A percentile compares a stretch with the other conserved stretches of the same genome.
Conservation (phyloP, 371 early-diverging fungal genomes). For the Mucor sp. region DNA sequence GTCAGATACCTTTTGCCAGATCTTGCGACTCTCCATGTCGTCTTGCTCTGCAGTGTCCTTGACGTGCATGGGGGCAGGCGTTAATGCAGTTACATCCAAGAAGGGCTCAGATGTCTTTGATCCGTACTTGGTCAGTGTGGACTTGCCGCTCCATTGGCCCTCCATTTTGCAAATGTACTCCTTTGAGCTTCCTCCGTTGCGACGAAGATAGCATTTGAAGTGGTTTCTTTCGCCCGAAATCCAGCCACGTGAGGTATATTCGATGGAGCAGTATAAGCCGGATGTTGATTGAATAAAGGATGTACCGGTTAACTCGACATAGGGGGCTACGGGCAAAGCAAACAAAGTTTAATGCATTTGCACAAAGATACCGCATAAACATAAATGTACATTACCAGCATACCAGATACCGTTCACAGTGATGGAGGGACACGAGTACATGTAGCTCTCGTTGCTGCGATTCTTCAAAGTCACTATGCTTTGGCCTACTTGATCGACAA, state of each 20-base stretch:
- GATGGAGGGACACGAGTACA: conserved; percentile 44
- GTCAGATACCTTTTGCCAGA: conserved; percentile 74
- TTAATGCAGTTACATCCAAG: conserved; percentile 56
- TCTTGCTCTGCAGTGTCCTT: conserved; percentile 58
- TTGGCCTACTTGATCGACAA: conserved; percentile 50
- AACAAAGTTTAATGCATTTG: background rate
- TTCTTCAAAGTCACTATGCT: conserved; percentile 31
- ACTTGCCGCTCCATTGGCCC: conserved; percentile 70
- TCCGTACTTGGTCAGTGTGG: conserved; percentile 50
- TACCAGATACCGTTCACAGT: conserved; percentile 57
- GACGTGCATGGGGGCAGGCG: conserved; percentile 37
- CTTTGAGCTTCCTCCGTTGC: conserved; percentile 33
- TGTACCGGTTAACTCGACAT: conserved; percentile 72
- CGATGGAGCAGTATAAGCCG: conserved; percentile 70
- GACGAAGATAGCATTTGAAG: conserved; percentile 61
- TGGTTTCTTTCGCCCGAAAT: conserved; percentile 77
- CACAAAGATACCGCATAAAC: background rate
- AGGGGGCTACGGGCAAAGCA: conserved; percentile 46
- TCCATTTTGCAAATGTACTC: conserved; percentile 60
- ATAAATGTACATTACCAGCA: conserved; percentile 31
- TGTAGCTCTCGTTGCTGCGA: conserved; percentile 36
- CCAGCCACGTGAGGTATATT: conserved; percentile 77
- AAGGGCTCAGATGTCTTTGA: conserved; percentile 49
- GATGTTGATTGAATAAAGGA: conserved; percentile 67
- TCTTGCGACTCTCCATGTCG: conserved; percentile 64